These are phyloP conservation scores for Daldinia caldariorum DNA, from an alignment of 495 filamentous ascomycete genomes.

Conservation along the genomic window DNA sequence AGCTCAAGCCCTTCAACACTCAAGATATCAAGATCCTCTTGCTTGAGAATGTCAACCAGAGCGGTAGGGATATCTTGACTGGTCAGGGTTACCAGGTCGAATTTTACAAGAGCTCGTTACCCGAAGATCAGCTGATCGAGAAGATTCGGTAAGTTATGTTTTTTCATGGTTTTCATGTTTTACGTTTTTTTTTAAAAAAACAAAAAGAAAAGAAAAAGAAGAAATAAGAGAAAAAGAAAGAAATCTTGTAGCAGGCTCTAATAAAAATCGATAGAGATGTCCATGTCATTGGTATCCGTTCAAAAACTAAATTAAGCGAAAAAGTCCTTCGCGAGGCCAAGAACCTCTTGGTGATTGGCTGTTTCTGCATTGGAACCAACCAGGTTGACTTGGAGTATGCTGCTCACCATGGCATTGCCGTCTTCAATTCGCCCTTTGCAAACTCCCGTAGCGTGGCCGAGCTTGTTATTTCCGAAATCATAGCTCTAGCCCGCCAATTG, in stretches of 20 bases:
- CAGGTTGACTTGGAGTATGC: constrained; percentile 96
- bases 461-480: constrained; percentile 93
- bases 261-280: constrained; percentile 70
- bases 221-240: background rate
- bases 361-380: constrained; percentile 99
- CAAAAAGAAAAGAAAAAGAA: background rate
- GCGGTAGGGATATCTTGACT: constrained; percentile 81
- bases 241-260: constrained; percentile 9
- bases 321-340: constrained; percentile 88
- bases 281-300: constrained; percentile 97
- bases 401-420: constrained; percentile 89
- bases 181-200: too few relatives aligned
- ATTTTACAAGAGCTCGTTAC: constrained; percentile 83
- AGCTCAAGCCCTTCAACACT: constrained; percentile 93
- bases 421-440: constrained; percentile 99
- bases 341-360: constrained; percentile 94
- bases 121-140: constrained; percentile 93
- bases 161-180: background rate
- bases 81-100: constrained; percentile 97
- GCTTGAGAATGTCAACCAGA: constrained; percentile 94
- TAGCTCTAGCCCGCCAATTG: constrained; percentile 88
- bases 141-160: constrained; percentile 81
- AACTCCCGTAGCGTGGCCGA: constrained; percentile 98
- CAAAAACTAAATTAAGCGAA: constrained; percentile 93
- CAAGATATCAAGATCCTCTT: constrained; percentile 96